A percentile compares a stretch with the other conserved stretches of the same genome.
Evolutionary conservation across 148 eudicot genomes (phyloP).

Genomic region (Heliamphora exappendiculata): DNA sequence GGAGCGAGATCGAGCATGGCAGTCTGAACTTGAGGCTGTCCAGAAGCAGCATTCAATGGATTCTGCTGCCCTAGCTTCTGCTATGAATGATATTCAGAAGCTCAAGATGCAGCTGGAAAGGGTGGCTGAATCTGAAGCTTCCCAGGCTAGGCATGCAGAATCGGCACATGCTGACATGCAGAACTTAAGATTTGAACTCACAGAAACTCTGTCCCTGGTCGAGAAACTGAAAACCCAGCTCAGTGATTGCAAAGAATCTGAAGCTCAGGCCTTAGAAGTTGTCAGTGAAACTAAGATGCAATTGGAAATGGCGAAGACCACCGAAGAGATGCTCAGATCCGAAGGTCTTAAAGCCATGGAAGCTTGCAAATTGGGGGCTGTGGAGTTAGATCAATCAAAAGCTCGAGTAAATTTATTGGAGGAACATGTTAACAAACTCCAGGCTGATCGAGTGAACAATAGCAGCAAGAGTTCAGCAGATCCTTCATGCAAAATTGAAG

Average conservation of each 20-base stretch:
- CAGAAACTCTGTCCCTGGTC: slow-evolving; percentile 43
- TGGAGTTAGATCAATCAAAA: slow-evolving; percentile 59
- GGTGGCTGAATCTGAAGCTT: slow-evolving; percentile 51
- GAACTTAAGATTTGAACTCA: slow-evolving; percentile 46
- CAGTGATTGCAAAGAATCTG: slow-evolving; percentile 48
- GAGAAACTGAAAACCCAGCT: slow-evolving; percentile 57
- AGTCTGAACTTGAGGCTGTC: slow-evolving; percentile 70
- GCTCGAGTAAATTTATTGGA: slow-evolving; percentile 41
- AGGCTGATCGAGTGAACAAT: slow-evolving; percentile 19
- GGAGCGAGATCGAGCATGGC: slow-evolving; percentile 80
- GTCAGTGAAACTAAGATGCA: slow-evolving; percentile 44
- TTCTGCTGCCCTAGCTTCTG: slow-evolving; percentile 57
- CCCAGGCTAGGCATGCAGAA: slow-evolving; percentile 47
- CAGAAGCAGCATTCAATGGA: slow-evolving; percentile 74
- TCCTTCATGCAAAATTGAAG: slow-evolving; percentile 6
- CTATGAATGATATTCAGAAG: slow-evolving; percentile 63
- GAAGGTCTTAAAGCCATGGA: slow-evolving; percentile 46
- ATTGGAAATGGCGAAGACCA: slow-evolving; percentile 44
- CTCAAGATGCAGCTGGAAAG: slow-evolving; percentile 60
- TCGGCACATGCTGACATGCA: slow-evolving; percentile 55
- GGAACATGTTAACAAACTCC: slow-evolving; percentile 39
- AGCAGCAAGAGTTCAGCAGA: slow-evolving; percentile 12
- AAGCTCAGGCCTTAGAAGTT: slow-evolving; percentile 44
- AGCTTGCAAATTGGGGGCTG: slow-evolving; percentile 34
- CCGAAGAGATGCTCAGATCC: slow-evolving; percentile 40